phyloP scores from a whole-genome alignment of 306 rosid species.

The Pachyrhizus erosus region DNA sequence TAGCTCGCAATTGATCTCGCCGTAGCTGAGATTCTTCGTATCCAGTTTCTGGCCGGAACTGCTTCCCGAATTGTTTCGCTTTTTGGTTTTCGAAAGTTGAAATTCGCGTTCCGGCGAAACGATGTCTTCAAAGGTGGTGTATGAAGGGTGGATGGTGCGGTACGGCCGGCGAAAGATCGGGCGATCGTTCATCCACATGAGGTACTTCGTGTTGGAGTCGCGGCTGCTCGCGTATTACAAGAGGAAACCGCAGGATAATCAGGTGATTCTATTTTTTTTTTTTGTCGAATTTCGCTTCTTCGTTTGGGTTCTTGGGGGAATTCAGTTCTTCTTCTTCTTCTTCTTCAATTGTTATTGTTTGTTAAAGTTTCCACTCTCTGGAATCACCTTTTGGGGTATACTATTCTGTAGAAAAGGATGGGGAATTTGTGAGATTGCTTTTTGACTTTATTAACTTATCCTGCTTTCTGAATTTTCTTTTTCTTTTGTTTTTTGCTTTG shows the following conservation, averaged over 20 bases:
- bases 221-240: conserved; percentile 93
- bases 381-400: conserved; percentile 15
- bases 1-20: conserved; percentile 55
- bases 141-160: conserved; percentile 99
- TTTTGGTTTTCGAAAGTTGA: neutral
- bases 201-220: conserved; percentile 94
- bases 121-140: conserved; percentile 93
- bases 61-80: conserved; percentile 21
- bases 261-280: conserved; percentile 50
- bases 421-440: conserved; percentile 2
- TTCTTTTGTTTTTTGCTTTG: neutral
- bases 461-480: conserved; percentile 33
- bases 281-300: neutral
- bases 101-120: conserved; percentile 32
- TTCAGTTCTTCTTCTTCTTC: neutral
- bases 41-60: conserved; percentile 69
- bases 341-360: conserved; percentile 6
- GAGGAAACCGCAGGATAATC: conserved; percentile 95
- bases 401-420: conserved; percentile 8
- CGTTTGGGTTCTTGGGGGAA: neutral
- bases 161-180: conserved; percentile 97
- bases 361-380: conserved; percentile 6
- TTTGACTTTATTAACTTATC: neutral
- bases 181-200: conserved; percentile 96
- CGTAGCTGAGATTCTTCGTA: conserved; percentile 64